phyloP scores from a whole-genome alignment of 768 basidiomycete genomes.

The Lactifluus echinatus region DNA sequence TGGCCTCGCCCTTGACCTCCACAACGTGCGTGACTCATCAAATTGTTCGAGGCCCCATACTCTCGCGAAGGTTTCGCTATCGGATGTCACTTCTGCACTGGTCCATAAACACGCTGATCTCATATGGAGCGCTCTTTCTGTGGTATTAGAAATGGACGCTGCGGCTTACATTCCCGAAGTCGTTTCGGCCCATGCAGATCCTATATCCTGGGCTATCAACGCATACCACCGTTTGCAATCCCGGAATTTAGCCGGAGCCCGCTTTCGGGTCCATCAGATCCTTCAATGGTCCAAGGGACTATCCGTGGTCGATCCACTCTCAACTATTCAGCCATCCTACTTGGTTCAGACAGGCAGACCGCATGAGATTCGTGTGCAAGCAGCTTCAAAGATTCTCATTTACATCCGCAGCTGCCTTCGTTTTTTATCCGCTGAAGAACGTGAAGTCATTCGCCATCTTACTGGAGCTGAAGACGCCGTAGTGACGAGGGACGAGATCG shows the following conservation, averaged over 20 bases:
- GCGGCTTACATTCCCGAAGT: constrained; percentile 4
- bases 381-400: constrained; percentile 67
- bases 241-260: neutral
- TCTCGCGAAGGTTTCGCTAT: constrained; percentile 1
- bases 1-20: neutral
- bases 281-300: constrained; percentile 42
- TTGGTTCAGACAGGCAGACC: constrained; percentile 70
- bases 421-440: constrained; percentile 29
- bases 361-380: constrained; percentile 55
- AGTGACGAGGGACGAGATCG: constrained; percentile 14
- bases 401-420: constrained; percentile 65
- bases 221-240: neutral
- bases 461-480: constrained; percentile 18
- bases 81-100: neutral
- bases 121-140: constrained; percentile 6
- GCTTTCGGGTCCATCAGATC: constrained; percentile 33
- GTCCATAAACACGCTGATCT: constrained; percentile 11
- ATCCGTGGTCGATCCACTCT: constrained; percentile 62
- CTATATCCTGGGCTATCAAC: neutral
- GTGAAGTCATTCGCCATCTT: constrained; percentile 19
- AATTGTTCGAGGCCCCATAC: neutral
- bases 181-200: neutral
- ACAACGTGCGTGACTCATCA: neutral
- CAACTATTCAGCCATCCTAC: constrained; percentile 77
- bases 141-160: constrained; percentile 11